Evolutionary conservation across 768 basidiomycete species (phyloP), one percentile per base, ranked within the genome.

Genomic region (Tylopilus cervinicoccineus): DNA sequence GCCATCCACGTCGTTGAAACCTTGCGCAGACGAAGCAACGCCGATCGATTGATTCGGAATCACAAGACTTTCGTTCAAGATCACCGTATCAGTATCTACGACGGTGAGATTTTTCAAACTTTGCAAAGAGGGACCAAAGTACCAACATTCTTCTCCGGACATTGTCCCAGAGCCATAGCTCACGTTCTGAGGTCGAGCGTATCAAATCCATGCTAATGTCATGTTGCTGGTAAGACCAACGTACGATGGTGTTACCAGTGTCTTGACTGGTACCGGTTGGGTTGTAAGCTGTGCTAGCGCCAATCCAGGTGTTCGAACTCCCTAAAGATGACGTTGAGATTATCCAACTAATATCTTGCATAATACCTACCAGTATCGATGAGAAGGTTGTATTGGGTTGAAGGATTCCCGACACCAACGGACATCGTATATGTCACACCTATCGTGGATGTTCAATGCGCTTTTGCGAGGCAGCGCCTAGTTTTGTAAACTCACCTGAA

Each of bases 241-340:
- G 42, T 52, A 73, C 73, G 39, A 72, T 57, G 20, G 58, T 55
- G 45, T 69, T 61, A 0, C 70, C 68, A 12, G 74, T 76, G 52
- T 55, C 62, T 48, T 70, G 66, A 60, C 74, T 75, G 3, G 79
- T 74, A 39, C 60, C 67, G 1, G 80, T 79, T 19, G 65, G 70
- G 3, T 58, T 66, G 63, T 77, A 84, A 32, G 63, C 45, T 52
- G 68, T 71, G 50, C 59, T 66, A 3, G 80, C 81, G 34, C 80
- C 80, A 29, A 81, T 58, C 81, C 79, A 83, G 16, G 76, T 79
- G 62, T 78, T 77, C 37, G 68, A 77, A 67, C 68, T 73, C 55
- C 65, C 76, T 68, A 38, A 11, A 28, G 11, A 17, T 7, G 26
- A 36, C n/a, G 32, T 48, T 39, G 11, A 34, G 47, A 33, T 28